Conservation (phyloP, 768 basidiomycete species). For the Podaxis sp. region DNA sequence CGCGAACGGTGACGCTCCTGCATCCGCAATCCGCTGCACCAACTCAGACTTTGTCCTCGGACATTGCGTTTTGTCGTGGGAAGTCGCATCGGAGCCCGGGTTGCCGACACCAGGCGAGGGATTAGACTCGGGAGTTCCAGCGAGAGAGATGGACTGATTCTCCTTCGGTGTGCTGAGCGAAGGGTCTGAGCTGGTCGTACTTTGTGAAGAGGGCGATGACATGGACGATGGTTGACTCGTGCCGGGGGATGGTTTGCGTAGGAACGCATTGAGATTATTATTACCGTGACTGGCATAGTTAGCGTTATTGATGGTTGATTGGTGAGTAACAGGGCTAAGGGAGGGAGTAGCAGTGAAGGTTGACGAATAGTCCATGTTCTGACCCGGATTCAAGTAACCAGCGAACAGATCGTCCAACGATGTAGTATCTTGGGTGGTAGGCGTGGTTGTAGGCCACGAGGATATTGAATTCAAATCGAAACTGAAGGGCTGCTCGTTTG, state of each 20-base stretch:
- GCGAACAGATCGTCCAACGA: conserved; percentile 49
- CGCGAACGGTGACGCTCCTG: conserved; percentile 66
- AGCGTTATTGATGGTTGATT: conserved; percentile 27
- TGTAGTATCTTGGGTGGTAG: conserved; percentile 30
- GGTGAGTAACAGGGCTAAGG: conserved; percentile 59
- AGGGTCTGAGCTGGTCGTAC: conserved; percentile 29
- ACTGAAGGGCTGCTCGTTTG: conserved; percentile 32
- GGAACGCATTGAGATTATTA: conserved; percentile 17
- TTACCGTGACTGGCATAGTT: conserved; percentile 10
- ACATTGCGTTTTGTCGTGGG: conserved; percentile 18
- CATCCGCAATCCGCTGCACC: conserved; percentile 44
- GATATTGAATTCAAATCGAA: conserved; percentile 48
- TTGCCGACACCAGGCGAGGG: background rate
- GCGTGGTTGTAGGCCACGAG: conserved; percentile 40
- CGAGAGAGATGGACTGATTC: conserved; percentile 19
- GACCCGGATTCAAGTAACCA: conserved; percentile 32
- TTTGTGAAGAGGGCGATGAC: conserved; percentile 38
- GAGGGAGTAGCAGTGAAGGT: conserved; percentile 33
- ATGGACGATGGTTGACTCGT: conserved; percentile 32
- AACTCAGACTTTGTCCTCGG: conserved; percentile 30
- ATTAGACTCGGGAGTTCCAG: conserved; percentile 26
- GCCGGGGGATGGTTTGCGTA: conserved; percentile 21
- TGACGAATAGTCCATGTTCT: conserved; percentile 28
- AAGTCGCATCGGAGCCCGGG: conserved; percentile 21
- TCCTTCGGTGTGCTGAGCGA: conserved; percentile 35